Percentiles rank a stretch among this genome's conserved stretches.
Evolutionary conservation across 2,329 filamentous ascomycete genomes (phyloP).

Genomic region (Shiraia sp.): DNA sequence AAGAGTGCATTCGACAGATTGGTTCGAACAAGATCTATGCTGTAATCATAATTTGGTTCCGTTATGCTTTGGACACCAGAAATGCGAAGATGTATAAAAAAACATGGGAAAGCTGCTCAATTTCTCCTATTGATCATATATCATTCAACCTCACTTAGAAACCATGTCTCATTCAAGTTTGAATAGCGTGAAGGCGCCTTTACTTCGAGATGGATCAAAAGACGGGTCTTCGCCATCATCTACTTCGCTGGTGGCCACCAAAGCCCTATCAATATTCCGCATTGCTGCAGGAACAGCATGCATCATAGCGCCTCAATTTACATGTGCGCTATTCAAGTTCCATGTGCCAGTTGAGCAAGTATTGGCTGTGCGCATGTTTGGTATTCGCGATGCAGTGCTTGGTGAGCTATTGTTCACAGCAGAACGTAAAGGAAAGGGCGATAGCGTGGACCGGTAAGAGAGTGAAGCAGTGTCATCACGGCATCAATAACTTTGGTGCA

Average conservation of each 20-base stretch:
- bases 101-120: too few species aligned
- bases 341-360: constrained; percentile 14
- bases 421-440: constrained; percentile 17
- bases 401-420: constrained; percentile 29
- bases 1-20: too few species aligned
- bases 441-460: constrained; percentile 9
- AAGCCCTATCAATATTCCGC: constrained; percentile 22
- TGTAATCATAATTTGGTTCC: too few species aligned
- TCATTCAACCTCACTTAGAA: too few species aligned
- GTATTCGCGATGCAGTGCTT: constrained; percentile 25
- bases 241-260: constrained; percentile 18
- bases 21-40: too few species aligned
- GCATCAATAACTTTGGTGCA: background rate
- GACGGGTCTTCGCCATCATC: constrained; percentile 11
- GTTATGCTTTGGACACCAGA: too few species aligned
- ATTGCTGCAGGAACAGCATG: constrained; percentile 21
- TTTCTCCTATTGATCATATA: too few species aligned
- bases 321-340: constrained; percentile 21
- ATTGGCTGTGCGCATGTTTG: constrained; percentile 26
- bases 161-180: too few species aligned
- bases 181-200: too few species aligned
- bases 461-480: too few species aligned
- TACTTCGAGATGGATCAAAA: constrained; percentile 14
- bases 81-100: too few species aligned
- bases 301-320: constrained; percentile 25